A percentile compares a stretch with the other conserved stretches of the same genome.
phyloP scores from a whole-genome alignment of 495 filamentous ascomycete species.

The Trichoderma reesei region DNA sequence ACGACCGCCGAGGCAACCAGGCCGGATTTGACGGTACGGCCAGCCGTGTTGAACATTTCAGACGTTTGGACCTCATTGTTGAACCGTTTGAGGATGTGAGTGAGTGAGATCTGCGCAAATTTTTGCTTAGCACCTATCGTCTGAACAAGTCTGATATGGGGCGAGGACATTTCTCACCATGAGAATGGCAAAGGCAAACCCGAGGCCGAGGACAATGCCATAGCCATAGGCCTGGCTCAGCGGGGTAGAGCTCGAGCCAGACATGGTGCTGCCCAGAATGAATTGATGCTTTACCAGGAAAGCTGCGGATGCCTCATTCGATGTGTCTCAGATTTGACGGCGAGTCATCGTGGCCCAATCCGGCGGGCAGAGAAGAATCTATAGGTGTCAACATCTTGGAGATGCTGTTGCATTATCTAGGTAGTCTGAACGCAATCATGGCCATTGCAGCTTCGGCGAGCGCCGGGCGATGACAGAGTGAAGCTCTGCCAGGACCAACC shows the following conservation, averaged over 20 bases:
- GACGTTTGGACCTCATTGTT: conserved; percentile 92
- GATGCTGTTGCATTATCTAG: background rate
- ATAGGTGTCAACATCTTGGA: background rate
- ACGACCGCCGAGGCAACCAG: conserved; percentile 94
- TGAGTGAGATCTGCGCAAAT: conserved; percentile 44
- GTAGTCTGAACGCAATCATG: background rate
- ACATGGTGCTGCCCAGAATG: background rate
- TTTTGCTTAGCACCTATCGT: background rate
- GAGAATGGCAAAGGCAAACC: conserved; percentile 64
- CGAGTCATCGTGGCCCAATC: background rate
- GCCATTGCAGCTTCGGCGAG: background rate
- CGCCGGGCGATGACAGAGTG: background rate
- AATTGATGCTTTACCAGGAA: background rate
- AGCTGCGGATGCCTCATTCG: background rate
- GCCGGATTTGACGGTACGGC: conserved; percentile 87
- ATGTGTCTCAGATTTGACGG: background rate
- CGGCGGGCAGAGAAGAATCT: background rate
- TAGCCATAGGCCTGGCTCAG: conserved; percentile 67
- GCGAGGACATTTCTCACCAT: conserved; percentile 48
- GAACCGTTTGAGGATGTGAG: conserved; percentile 73
- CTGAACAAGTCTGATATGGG: conserved; percentile 16
- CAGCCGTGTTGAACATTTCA: conserved; percentile 95
- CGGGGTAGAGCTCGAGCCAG: conserved; percentile 31
- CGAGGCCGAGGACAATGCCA: conserved; percentile 72
- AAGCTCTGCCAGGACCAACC: background rate